phyloP scores from a whole-genome alignment of 805 yeast species.

The Candida dajiaensis region DNA sequence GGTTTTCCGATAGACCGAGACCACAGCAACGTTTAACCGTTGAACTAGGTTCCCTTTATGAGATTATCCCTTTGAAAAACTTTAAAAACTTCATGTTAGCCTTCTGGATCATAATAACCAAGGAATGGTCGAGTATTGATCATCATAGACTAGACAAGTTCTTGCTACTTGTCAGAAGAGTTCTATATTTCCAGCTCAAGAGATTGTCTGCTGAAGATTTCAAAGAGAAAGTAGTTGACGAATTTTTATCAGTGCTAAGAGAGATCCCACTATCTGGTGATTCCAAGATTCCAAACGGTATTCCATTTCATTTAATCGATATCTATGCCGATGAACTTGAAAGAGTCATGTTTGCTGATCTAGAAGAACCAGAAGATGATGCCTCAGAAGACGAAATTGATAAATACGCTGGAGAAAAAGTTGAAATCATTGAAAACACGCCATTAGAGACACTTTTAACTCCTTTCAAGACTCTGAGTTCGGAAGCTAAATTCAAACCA shows the following conservation, averaged over 20 bases:
- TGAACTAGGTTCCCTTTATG: conserved; percentile 55
- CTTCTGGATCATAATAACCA: conserved; percentile 72
- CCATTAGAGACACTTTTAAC: conserved; percentile 51
- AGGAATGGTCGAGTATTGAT: conserved; percentile 84
- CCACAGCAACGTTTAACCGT: conserved; percentile 85
- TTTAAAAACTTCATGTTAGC: conserved; percentile 55
- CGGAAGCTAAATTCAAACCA: conserved; percentile 51
- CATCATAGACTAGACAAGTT: conserved; percentile 83
- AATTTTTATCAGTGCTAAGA: conserved; percentile 37
- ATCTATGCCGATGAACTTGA: conserved; percentile 82
- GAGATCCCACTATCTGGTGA: conserved; percentile 53
- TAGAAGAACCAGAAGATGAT: conserved; percentile 39
- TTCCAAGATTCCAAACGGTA: conserved; percentile 57
- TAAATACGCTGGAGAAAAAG: conserved; percentile 19
- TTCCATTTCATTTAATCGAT: conserved; percentile 82
- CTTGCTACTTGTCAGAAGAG: conserved; percentile 73
- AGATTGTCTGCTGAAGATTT: conserved; percentile 50
- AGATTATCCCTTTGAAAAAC: conserved; percentile 35
- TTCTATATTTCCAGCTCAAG: conserved; percentile 56
- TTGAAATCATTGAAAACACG: conserved; percentile 33
- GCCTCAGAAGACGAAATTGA: conserved; percentile 29
- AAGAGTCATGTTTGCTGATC: conserved; percentile 47
- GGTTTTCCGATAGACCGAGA: conserved; percentile 92
- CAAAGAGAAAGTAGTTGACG: conserved; percentile 40
- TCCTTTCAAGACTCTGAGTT: conserved; percentile 53